phyloP scores from a whole-genome alignment of 208 protist genomes.

The Leishmania mexicana region DNA sequence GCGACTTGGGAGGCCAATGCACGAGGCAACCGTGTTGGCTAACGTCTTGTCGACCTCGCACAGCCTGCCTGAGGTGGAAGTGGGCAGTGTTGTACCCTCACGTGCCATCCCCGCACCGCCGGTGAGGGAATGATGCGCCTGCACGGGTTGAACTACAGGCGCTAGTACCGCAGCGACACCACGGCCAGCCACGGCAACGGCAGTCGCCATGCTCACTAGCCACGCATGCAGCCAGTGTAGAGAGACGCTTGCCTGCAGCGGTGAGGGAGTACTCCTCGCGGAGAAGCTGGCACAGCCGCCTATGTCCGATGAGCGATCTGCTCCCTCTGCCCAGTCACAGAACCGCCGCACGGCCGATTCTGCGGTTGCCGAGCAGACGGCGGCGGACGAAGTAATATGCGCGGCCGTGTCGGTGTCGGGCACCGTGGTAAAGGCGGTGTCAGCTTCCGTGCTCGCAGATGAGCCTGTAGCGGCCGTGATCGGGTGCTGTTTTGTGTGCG shows the following conservation, averaged over 20 bases:
- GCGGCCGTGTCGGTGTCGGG: not conserved
- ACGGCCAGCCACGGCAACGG: not conserved
- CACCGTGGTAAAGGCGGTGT: not conserved
- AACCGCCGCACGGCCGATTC: not conserved
- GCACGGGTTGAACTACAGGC: not conserved
- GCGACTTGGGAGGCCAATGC: constrained; percentile 40
- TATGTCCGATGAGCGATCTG: not conserved
- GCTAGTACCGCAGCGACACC: not conserved
- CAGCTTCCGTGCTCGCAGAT: not conserved
- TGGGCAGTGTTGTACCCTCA: not conserved
- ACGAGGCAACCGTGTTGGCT: constrained; percentile 32
- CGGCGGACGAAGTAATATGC: not conserved
- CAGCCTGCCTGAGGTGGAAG: not conserved
- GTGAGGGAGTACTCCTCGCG: not conserved
- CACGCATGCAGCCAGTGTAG: not conserved
- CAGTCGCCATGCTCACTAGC: not conserved
- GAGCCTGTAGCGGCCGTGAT: not conserved
- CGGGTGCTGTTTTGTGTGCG: not conserved
- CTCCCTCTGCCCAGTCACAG: not conserved
- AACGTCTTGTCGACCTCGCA: constrained; percentile 34
- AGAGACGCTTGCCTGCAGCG: not conserved
- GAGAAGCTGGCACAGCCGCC: not conserved
- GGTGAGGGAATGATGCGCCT: constrained; percentile 4
- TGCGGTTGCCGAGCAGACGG: not conserved
- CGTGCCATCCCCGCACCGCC: not conserved